These are phyloP conservation scores for Suillus subluteus DNA, from an alignment of 768 basidiomycete species.

Conservation along the genomic window DNA sequence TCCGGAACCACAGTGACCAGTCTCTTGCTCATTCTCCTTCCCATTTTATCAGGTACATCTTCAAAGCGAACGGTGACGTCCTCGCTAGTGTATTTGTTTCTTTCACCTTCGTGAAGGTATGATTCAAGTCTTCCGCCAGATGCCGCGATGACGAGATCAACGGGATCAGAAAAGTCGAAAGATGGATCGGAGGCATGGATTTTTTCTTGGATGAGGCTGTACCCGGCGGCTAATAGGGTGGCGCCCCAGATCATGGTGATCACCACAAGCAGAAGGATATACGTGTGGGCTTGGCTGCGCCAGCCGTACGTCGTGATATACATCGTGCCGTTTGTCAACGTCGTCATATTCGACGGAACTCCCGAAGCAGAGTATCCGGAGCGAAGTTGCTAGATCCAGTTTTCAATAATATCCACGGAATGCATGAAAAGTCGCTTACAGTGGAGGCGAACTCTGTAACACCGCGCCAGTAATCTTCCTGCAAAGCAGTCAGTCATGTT, in stretches of 20 bases:
- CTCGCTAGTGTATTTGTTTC: not conserved
- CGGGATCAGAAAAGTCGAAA: conserved; percentile 12
- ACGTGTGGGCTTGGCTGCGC: conserved; percentile 3
- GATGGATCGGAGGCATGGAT: not conserved
- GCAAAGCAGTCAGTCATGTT: not conserved
- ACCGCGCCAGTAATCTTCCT: conserved; percentile 18
- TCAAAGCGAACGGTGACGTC: not conserved
- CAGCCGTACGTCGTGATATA: conserved; percentile 14
- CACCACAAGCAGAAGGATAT: conserved; percentile 7
- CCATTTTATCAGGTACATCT: not conserved
- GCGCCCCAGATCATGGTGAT: not conserved
- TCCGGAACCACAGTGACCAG: not conserved
- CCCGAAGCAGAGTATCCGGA: conserved; percentile 11
- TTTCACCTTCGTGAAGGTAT: not conserved
- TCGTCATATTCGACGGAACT: conserved; percentile 9
- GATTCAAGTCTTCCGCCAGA: conserved; percentile 4
- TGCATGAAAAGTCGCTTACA: not conserved
- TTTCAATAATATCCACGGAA: not conserved
- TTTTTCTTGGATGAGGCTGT: conserved; percentile 8
- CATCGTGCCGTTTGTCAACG: conserved; percentile 5
- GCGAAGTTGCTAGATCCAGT: conserved; percentile 9
- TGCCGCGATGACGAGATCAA: conserved; percentile 8
- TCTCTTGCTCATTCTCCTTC: not conserved
- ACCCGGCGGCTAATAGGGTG: conserved; percentile 5
- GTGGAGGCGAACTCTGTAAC: conserved; percentile 13